A percentile compares a stretch with the other conserved stretches of the same genome.
Conservation (phyloP, 23 red algal species). For the Cyanidioschyzon merolae region DNA sequence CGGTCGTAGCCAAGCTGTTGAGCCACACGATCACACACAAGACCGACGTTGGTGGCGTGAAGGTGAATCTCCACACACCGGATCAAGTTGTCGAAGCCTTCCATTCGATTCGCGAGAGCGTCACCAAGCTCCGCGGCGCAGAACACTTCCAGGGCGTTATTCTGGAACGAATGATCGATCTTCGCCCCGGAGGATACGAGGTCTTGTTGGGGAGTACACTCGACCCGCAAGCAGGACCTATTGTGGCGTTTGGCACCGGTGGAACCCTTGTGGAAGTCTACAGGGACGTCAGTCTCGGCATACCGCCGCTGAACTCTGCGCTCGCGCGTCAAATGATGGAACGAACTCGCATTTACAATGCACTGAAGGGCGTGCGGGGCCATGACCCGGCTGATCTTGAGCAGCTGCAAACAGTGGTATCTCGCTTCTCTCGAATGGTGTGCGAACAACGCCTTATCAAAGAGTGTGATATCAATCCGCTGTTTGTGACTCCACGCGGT, state of each 20-base stretch:
- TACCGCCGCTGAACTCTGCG: slow-evolving; percentile 21
- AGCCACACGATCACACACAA: slow-evolving; percentile 28
- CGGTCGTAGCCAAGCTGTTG: slow-evolving; percentile 23
- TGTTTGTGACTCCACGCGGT: slow-evolving; percentile 24
- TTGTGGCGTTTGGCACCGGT: slow-evolving; percentile 25
- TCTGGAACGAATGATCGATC: slow-evolving; percentile 22
- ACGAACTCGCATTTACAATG: slow-evolving; percentile 20
- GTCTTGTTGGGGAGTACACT: slow-evolving; percentile 17
- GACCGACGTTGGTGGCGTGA: slow-evolving; percentile 30
- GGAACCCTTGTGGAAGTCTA: slow-evolving; percentile 26
- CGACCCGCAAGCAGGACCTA: slow-evolving; percentile 27
- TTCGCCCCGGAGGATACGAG: slow-evolving; percentile 14
- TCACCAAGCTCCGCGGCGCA: slow-evolving; percentile 14
- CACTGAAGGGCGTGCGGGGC: not conserved
- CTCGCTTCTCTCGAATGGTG: slow-evolving; percentile 26
- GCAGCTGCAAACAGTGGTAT: slow-evolving; percentile 20
- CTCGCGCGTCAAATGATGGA: slow-evolving; percentile 36
- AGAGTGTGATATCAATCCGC: slow-evolving; percentile 28
- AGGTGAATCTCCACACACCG: slow-evolving; percentile 15
- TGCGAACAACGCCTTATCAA: slow-evolving; percentile 19
- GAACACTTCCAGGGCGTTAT: slow-evolving; percentile 21
- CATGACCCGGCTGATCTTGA: not conserved
- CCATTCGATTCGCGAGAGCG: slow-evolving; percentile 1
- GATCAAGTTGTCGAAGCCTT: slow-evolving; percentile 18
- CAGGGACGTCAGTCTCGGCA: slow-evolving; percentile 16